Base-by-base conservation (phyloP, 768 basidiomycete genomes). In the Rubroboletus pulcherrimus region DNA sequence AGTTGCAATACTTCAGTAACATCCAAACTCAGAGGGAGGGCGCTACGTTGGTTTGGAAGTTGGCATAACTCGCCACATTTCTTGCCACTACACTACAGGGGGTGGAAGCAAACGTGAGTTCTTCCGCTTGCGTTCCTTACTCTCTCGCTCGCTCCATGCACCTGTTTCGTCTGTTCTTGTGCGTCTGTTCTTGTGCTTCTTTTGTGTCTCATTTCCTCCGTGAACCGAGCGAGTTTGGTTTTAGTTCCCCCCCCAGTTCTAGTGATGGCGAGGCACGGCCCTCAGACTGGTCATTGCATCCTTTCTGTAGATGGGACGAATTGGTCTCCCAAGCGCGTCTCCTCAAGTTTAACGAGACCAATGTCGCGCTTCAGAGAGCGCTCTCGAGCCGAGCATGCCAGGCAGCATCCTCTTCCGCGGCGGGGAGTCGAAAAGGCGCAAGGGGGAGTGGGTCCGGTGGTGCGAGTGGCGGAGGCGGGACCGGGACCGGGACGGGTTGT, bases 41-140 rank as follows among this genome's bases (percentile, higher is more conserved):
- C 24, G 24, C 24, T 24, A 24, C 24, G 24, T 24, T 24, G 4
- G 24, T 24, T 24, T n/a, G n/a, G n/a, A n/a, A n/a, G n/a, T n/a
- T n/a, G n/a, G n/a, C 24, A 24, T 4, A 24, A 2, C 24, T 4
- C 24, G 24, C 82, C 84, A 4, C 92, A 96, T 64, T 98, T 92
- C 73, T 87, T 90, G 57, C 24, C 24, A 24, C 94, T 99, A 38
- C 97, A 99, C 71, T 98, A 99, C 79, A 97, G 98, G 73, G 97
- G 97, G 8, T 98, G 97, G 97, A 99, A 98, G 71, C 90, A 93
- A 71, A 95, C 92, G 92, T 95, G 68, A 61, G 83, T 76, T 19
- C 21, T 11, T 26, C 34, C 41, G 14, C 17, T 42, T 35, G 12
- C 33, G 2, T 45, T 35, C 53, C 42, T 31, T 0, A 5, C 19